Evolutionary conservation across 257 asterid species (phyloP).

Genomic region (Salvia miltiorrhiza): DNA sequence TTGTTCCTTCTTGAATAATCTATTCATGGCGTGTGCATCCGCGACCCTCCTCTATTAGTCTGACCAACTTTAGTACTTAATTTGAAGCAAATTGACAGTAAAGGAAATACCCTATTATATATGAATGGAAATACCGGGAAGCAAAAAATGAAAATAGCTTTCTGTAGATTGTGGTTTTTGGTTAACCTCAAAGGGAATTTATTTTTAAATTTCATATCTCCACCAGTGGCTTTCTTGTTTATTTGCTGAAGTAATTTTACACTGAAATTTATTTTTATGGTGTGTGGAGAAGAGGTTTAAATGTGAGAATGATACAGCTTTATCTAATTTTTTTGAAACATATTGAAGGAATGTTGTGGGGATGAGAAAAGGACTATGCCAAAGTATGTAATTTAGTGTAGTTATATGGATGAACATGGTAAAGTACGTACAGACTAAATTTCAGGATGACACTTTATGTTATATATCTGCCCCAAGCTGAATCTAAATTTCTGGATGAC

Average conservation of each 20-base stretch:
- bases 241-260: background rate
- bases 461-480: background rate
- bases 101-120: background rate
- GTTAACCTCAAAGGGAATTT: background rate
- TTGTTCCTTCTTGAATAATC: background rate
- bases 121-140: conserved; percentile 1
- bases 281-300: conserved; percentile 3
- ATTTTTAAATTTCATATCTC: background rate
- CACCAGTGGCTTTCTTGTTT: background rate
- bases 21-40: background rate
- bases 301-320: background rate
- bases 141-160: background rate
- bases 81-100: background rate
- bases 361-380: background rate
- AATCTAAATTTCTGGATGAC: background rate
- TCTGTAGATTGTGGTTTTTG: background rate
- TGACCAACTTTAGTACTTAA: background rate
- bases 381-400: conserved; percentile 8
- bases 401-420: conserved; percentile 2
- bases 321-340: background rate
- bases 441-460: background rate
- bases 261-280: conserved; percentile 8
- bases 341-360: background rate
- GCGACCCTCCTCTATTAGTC: background rate
- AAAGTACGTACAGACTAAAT: background rate